Base-by-base conservation (phyloP, 805 yeast genomes). In the Starmerella scarabaei region DNA sequence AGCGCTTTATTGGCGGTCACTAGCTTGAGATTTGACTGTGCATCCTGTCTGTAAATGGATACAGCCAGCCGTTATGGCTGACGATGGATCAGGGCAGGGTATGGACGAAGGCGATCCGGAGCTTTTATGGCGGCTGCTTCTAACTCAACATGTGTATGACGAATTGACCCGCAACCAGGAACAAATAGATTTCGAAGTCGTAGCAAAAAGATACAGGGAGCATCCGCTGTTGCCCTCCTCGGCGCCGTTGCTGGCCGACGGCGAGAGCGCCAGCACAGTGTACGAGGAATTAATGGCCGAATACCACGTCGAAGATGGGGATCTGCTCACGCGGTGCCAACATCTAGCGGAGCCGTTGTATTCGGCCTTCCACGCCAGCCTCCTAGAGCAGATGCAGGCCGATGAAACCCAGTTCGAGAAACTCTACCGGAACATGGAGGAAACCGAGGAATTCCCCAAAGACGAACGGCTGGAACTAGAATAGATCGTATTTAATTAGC, bases 111-210 rank as follows among this genome's bases (percentile, higher is more conserved):
- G 34, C 8, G 45, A 33, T 16, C 51, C 49, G 11, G 49, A 44
- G 30, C 44, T 51, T 17, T 45, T 59, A 20, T 55, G 52, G 49
- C 51, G 51, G 37, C 52, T 60, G 21, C 42, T 60, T 11, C 51
- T 60, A 14, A 54, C 52, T 2, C 64, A 60, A 38, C 41, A 53
- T 21, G 55, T 60, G n/a, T 56, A 58, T 30, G 62, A 59, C 37
- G 43, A 42, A 35, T 17, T 37, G 8, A 36, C 14, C 12, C 30
- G 28, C 12, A 19, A 18, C 3, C 7, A 14, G 18, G 21, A 21
- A 5, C 52, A 50, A 18, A 53, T 47, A 20, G 45, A 47, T 30
- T 59, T 54, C 36, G 40, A 24, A 3, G 41, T 36, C 3, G 50
- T 59, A 3, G 49, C 59, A 12, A 37, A 37, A 9, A 44, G 31